Percentiles rank a stretch among this genome's conserved stretches.
phyloP scores from a whole-genome alignment of 768 basidiomycete genomes.

The Tulasnella sp. region DNA sequence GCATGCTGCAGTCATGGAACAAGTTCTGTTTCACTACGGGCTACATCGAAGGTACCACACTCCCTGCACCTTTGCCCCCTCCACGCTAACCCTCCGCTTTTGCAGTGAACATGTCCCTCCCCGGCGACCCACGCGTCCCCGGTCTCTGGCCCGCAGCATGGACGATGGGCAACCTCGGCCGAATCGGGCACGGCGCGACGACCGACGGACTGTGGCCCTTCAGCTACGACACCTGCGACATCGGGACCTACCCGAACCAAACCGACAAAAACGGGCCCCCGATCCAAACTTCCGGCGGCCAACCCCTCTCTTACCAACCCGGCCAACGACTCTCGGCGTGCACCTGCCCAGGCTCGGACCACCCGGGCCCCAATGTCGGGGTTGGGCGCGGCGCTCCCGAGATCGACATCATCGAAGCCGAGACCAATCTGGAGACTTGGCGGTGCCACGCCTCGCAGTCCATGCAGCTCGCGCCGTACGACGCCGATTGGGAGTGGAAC shows the following conservation, averaged over 20 bases:
- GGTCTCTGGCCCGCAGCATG: slow-evolving; percentile 79
- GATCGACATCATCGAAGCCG: slow-evolving; percentile 86
- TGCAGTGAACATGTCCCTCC: slow-evolving; percentile 53
- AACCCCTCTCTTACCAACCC: slow-evolving; percentile 56
- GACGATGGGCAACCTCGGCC: slow-evolving; percentile 42
- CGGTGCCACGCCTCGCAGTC: slow-evolving; percentile 68
- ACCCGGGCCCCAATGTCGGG: slow-evolving; percentile 67
- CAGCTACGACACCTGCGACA: slow-evolving; percentile 73
- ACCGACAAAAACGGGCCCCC: slow-evolving; percentile 50
- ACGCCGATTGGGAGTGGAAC: slow-evolving; percentile 52
- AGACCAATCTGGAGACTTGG: slow-evolving; percentile 42
- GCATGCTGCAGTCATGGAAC: slow-evolving; percentile 78
- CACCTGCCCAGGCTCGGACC: slow-evolving; percentile 74
- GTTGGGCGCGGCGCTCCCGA: slow-evolving; percentile 75
- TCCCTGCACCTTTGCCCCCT: neutral
- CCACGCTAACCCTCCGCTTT: neutral
- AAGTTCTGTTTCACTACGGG: slow-evolving; percentile 92
- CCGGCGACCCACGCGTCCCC: slow-evolving; percentile 45
- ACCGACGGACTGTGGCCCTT: slow-evolving; percentile 81
- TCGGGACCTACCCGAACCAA: slow-evolving; percentile 79
- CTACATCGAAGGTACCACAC: slow-evolving; percentile 51
- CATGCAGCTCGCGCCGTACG: slow-evolving; percentile 70
- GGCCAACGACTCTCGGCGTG: slow-evolving; percentile 83
- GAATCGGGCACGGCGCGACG: slow-evolving; percentile 82
- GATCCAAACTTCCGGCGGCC: slow-evolving; percentile 34